Evolutionary conservation across 2,329 filamentous ascomycete species (phyloP).

Genomic region (Epicoccum sorghinum): DNA sequence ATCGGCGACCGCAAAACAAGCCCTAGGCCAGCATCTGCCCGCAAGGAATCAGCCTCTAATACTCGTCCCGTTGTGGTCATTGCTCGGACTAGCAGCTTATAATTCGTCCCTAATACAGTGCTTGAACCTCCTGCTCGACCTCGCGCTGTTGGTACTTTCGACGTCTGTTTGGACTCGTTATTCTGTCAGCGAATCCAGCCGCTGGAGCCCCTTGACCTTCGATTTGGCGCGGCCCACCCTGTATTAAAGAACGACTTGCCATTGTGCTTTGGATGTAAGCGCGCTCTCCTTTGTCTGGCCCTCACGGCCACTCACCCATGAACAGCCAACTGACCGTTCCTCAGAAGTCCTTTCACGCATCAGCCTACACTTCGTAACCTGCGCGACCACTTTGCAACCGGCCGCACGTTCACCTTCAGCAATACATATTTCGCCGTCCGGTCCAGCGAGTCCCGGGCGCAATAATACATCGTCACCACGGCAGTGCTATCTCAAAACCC

Average conservation of each 20-base stretch:
- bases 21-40: slow-evolving; percentile 33
- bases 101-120: slow-evolving; percentile 21
- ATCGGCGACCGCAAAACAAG: slow-evolving; percentile 41
- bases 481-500: slow-evolving; percentile 77
- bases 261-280: slow-evolving; percentile 41
- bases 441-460: slow-evolving; percentile 57
- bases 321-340: slow-evolving; percentile 6
- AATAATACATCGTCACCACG: slow-evolving; percentile 72
- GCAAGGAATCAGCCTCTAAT: slow-evolving; percentile 32
- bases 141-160: slow-evolving; percentile 19
- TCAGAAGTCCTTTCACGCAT: slow-evolving; percentile 31
- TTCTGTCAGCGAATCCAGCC: slow-evolving; percentile 27
- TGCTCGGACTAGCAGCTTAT: slow-evolving; percentile 24
- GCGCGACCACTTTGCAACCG: slow-evolving; percentile 31
- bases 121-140: slow-evolving; percentile 21
- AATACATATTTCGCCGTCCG: slow-evolving; percentile 49
- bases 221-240: slow-evolving; percentile 30
- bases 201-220: slow-evolving; percentile 35
- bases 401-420: slow-evolving; percentile 42
- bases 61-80: slow-evolving; percentile 29
- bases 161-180: slow-evolving; percentile 21
- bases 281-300: slow-evolving; percentile 7
- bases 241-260: slow-evolving; percentile 33
- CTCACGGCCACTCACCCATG: not conserved
- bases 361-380: slow-evolving; percentile 32